phyloP scores from a whole-genome alignment of 148 eudicot genomes.

The Diospyros kaki region DNA sequence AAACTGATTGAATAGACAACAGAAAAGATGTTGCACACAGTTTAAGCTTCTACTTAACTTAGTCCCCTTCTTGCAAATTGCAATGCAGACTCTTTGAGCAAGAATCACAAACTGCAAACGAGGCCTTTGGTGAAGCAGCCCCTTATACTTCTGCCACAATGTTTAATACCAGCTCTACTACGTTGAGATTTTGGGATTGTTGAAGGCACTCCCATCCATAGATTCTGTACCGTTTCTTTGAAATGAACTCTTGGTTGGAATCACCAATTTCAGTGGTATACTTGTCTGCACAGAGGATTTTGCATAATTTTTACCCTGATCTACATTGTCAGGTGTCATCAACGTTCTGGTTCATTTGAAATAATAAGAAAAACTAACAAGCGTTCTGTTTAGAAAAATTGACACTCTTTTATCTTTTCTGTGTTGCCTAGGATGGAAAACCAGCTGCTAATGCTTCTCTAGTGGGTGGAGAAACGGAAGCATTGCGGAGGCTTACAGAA shows the following conservation, averaged over 20 bases:
- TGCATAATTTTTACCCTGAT: background rate
- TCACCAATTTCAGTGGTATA: background rate
- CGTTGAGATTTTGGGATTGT: background rate
- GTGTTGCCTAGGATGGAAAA: conserved; percentile 58
- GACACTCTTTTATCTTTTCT: conserved; percentile 1
- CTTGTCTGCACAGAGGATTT: background rate
- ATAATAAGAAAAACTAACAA: background rate
- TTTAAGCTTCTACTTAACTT: too few relatives aligned
- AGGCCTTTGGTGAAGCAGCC: too few relatives aligned
- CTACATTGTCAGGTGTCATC: background rate
- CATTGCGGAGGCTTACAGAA: conserved; percentile 71
- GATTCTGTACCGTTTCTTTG: background rate
- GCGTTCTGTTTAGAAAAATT: conserved; percentile 2
- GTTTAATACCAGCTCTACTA: background rate
- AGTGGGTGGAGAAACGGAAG: conserved; percentile 97
- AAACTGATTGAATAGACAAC: too few relatives aligned
- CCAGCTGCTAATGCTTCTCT: conserved; percentile 63
- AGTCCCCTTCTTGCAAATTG: too few relatives aligned
- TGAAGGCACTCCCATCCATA: background rate
- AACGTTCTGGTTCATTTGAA: background rate
- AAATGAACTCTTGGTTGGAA: background rate
- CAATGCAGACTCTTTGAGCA: too few relatives aligned
- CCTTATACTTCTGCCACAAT: background rate
- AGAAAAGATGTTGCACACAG: too few relatives aligned
- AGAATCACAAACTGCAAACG: too few relatives aligned